A percentile compares a stretch with the other conserved stretches of the same genome.
Conservation (phyloP, 768 basidiomycete genomes). For the Leccinum rimulosum region DNA sequence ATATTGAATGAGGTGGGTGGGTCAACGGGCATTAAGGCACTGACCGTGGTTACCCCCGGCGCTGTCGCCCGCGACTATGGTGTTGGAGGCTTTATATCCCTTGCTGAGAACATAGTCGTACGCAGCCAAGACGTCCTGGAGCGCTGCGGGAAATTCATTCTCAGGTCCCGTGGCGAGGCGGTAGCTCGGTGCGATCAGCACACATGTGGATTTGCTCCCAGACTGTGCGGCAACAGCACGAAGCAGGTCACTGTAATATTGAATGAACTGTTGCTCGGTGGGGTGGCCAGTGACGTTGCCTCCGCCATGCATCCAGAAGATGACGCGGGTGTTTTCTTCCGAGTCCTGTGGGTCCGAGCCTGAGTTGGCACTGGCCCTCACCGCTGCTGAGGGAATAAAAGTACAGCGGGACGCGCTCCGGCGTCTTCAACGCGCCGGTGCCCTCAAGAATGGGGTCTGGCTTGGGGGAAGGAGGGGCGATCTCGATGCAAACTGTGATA, state of each 20-base stretch:
- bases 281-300: slow-evolving; percentile 22
- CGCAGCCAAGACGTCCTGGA: slow-evolving; percentile 25
- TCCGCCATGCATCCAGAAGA: slow-evolving; percentile 27
- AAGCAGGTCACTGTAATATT: slow-evolving; percentile 10
- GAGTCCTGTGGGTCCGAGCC: not conserved
- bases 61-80: slow-evolving; percentile 23
- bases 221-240: slow-evolving; percentile 4
- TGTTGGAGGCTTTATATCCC: slow-evolving; percentile 24
- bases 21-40: too few species aligned
- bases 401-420: slow-evolving; percentile 21
- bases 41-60: slow-evolving; percentile 27
- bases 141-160: slow-evolving; percentile 22
- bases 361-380: not conserved
- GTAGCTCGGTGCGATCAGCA: slow-evolving; percentile 24
- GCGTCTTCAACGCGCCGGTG: slow-evolving; percentile 3
- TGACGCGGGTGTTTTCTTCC: slow-evolving; percentile 9
- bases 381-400: slow-evolving; percentile 13
- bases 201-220: not conserved
- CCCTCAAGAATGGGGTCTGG: slow-evolving; percentile 2
- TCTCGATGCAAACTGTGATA: slow-evolving; percentile 14
- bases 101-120: slow-evolving; percentile 26
- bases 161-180: slow-evolving; percentile 24
- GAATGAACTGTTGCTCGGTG: not conserved
- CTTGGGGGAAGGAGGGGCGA: slow-evolving; percentile 11
- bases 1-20: not conserved